Conservation (phyloP, 805 yeast genomes). For the Cyberlindnera americana region DNA sequence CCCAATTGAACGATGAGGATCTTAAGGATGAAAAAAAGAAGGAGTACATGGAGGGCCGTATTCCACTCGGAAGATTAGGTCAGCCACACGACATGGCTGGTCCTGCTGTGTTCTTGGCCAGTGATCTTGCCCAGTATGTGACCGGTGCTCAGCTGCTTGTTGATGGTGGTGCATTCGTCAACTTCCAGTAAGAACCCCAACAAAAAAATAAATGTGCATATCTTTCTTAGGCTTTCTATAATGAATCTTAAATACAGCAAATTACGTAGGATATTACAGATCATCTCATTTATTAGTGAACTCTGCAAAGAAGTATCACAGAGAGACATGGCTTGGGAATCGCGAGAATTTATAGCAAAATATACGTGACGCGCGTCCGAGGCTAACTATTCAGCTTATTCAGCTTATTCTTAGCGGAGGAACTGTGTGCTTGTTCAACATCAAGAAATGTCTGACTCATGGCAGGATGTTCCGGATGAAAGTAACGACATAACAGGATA, state of each 20-base stretch:
- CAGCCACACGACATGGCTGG: conserved; percentile 37
- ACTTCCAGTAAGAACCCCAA: conserved; percentile 40
- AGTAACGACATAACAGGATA: conserved; percentile 7
- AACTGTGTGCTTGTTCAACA: too few relatives aligned
- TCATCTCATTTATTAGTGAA: too few relatives aligned
- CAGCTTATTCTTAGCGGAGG: too few relatives aligned
- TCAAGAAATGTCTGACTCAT: conserved; percentile 26
- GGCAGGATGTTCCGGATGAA: conserved; percentile 28
- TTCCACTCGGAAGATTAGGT: conserved; percentile 40
- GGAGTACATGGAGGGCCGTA: conserved; percentile 37
- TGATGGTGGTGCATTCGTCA: conserved; percentile 45
- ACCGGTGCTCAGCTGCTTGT: conserved; percentile 42
- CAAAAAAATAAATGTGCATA: too few relatives aligned
- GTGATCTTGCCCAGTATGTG: conserved; percentile 35
- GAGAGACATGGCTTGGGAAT: too few relatives aligned
- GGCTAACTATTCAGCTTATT: too few relatives aligned
- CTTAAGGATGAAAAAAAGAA: conserved; percentile 35
- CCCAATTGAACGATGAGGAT: conserved; percentile 42
- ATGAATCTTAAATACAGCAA: too few relatives aligned
- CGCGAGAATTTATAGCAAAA: too few relatives aligned
- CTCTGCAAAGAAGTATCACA: too few relatives aligned
- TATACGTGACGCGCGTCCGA: too few relatives aligned
- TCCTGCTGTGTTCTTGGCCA: conserved; percentile 39
- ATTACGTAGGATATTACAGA: too few relatives aligned
- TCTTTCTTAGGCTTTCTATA: too few relatives aligned